Evolutionary conservation across 225 moss, liverwort and hornwort genomes (phyloP), one percentile per base, ranked within the genome.

Genomic region (Climacium dendroides): DNA sequence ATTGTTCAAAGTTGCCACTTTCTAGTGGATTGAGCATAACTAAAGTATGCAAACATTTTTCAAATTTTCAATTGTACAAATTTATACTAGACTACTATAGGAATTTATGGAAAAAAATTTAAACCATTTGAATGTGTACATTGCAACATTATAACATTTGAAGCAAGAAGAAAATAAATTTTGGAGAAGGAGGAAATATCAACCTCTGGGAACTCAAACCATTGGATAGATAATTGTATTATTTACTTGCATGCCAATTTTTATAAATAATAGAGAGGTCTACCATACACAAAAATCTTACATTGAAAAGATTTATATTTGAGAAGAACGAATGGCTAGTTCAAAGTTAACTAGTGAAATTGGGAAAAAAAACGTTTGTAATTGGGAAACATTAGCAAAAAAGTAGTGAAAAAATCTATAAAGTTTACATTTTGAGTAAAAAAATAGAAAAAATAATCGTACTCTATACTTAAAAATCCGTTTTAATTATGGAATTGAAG

Each of bases 71-170:
- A 19, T 2, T 5, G 5, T 3, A 10, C 5, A 35, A 65, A 65
- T 19, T 65, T 35, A 6, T 19, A 19, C 11, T 3, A 65, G 19
- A 20, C 66, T 66, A 11, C 11, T 10, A n/a, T 20, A 20, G 2
- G 6, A 66, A n/a, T 35, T 65, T 0, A 2, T 20, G 1, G 16
- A 3, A n/a, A 11, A 6, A 6, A 0, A 11, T 16, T 19, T 32
- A 65, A 0, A 35, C 10, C 35, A 20, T 66, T 63, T 65, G 19
- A 19, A 3, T 0, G 0, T 1, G 1, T 19, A 65, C 10, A 65
- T n/a, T 65, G n/a, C 20, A n/a, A 66, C 22, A 23, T 37, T 22
- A 67, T 13, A 13, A 14, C 8, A 70, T 70, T 25, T 41, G 26
- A 9, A 70, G 1, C 43, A 15, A 15, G 0, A 15, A 25, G 1